Evolutionary conservation across 192 early-diverging fungal species (phyloP).

Genomic region (Entomortierella chlamydospora): DNA sequence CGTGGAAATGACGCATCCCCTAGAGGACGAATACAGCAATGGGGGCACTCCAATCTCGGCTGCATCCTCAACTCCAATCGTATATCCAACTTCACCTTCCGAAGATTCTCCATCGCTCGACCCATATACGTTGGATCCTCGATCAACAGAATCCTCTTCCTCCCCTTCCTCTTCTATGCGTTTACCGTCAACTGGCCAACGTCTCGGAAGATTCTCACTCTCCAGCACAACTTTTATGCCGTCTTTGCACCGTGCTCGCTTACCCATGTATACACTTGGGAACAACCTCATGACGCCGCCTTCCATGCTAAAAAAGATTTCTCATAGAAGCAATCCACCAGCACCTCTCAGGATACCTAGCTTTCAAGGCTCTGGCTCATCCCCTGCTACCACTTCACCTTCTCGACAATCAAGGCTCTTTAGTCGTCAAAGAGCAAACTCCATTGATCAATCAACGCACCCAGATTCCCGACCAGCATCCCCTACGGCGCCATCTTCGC

Average conservation of each 20-base stretch:
- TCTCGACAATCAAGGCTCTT: conserved; percentile 32
- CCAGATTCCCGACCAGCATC: neutral
- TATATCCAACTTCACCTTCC: conserved; percentile 3
- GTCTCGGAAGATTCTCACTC: conserved; percentile 34
- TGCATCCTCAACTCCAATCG: conserved; percentile 11
- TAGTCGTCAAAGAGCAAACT: conserved; percentile 24
- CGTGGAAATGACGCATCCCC: conserved; percentile 3
- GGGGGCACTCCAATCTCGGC: conserved; percentile 10
- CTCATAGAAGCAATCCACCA: conserved; percentile 27
- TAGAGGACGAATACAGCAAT: neutral
- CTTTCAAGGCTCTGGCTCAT: neutral
- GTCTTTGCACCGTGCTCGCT: conserved; percentile 24
- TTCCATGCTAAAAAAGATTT: conserved; percentile 39
- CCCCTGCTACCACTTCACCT: conserved; percentile 1
- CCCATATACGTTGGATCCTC: neutral
- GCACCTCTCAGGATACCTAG: conserved; percentile 31
- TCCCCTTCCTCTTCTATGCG: neutral
- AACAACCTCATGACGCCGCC: conserved; percentile 44
- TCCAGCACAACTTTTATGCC: conserved; percentile 36
- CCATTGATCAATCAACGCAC: conserved; percentile 4
- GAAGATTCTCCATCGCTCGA: conserved; percentile 6
- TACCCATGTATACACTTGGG: conserved; percentile 32
- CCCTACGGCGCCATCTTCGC: conserved; percentile 22
- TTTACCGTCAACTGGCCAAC: conserved; percentile 14
- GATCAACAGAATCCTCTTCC: conserved; percentile 5